Base-by-base conservation (phyloP, 2,329 filamentous ascomycete genomes). In the Bipolaris sorokiniana region DNA sequence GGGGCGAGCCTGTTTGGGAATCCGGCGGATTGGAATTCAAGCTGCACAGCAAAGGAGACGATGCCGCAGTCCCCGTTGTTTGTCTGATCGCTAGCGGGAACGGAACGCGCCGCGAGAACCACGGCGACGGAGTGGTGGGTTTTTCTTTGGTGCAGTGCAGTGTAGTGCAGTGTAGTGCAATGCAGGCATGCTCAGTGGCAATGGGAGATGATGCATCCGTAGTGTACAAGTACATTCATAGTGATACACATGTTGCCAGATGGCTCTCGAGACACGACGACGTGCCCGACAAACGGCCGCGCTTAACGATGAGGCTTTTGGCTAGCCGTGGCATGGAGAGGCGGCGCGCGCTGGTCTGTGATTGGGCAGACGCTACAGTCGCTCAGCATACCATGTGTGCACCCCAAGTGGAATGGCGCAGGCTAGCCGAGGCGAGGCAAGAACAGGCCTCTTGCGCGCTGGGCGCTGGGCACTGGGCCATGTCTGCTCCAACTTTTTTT, bases 81-180 rank as follows among this genome's bases (percentile, higher is more conserved):
- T 65, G 63, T 64, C 51, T 66, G 56, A 63, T 67, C 61, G 62
- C 58, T 62, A 65, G 61, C 63, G 63, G 66, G 66, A 67, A 66
- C 66, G 65, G 65, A 60, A 67, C 66, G 65, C 65, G 60, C 63
- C 66, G 63, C 64, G 51, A 61, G 50, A 55, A 58, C 57, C 58
- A 63, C 56, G 52, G 52, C 59, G 60, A 65, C 62, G 52, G 44
- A 56, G 49, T 54, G 59, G 40, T 64, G 63, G 62, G 64, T 44
- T 56, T 42, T 16, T 36, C 38, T 34, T n/a, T 13, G 1, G 6
- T n/a, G 31, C 13, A 20, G n/a, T 7, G 38, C 13, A 28, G 26
- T 7, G 26, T 7, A 26, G 22, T 3, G 22, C 22, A 22, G 22
- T 3, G 22, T 7, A 26, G n/a, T n/a, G n/a, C n/a, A n/a, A n/a